A percentile compares a stretch with the other conserved stretches of the same genome.
phyloP scores from a whole-genome alignment of 192 early-diverging fungal species.

The Coemansia sp. region DNA sequence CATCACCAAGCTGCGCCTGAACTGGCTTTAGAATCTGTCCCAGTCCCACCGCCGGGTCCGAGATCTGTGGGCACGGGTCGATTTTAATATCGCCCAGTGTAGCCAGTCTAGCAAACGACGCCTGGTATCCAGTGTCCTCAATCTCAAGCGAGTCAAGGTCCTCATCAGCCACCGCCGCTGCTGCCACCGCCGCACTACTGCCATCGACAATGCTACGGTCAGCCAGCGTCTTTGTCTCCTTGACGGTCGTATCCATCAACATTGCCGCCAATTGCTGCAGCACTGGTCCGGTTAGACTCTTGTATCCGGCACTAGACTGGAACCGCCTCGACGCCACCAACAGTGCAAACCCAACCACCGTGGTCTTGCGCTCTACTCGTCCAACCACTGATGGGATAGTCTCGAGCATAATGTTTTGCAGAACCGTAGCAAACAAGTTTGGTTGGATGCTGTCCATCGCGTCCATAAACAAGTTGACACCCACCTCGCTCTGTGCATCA shows the following conservation, averaged over 20 bases:
- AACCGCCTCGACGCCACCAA: conserved; percentile 36
- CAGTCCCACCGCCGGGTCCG: conserved; percentile 31
- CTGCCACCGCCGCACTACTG: conserved; percentile 28
- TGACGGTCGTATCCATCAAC: conserved; percentile 46
- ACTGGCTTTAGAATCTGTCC: conserved; percentile 36
- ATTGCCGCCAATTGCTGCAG: conserved; percentile 40
- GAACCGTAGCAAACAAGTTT: conserved; percentile 32
- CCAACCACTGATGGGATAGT: conserved; percentile 40
- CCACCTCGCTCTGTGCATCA: conserved; percentile 16
- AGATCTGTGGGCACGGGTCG: conserved; percentile 65
- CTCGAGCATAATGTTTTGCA: conserved; percentile 50
- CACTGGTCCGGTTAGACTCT: conserved; percentile 23
- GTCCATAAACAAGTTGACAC: conserved; percentile 31
- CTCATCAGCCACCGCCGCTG: conserved; percentile 58
- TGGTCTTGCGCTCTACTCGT: conserved; percentile 53
- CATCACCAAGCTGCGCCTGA: conserved; percentile 15
- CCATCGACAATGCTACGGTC: conserved; percentile 26
- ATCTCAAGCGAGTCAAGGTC: conserved; percentile 72
- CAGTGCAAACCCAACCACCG: conserved; percentile 46
- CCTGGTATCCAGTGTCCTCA: conserved; percentile 83
- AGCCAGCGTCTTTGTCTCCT: conserved; percentile 39
- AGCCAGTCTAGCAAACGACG: conserved; percentile 76
- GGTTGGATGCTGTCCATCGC: conserved; percentile 55
- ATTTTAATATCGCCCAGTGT: conserved; percentile 65
- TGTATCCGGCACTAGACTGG: conserved; percentile 19